Percentiles rank a stretch among this genome's conserved stretches.
Conservation (phyloP, 345 rosid species). For the Hibiscus syriacus region DNA sequence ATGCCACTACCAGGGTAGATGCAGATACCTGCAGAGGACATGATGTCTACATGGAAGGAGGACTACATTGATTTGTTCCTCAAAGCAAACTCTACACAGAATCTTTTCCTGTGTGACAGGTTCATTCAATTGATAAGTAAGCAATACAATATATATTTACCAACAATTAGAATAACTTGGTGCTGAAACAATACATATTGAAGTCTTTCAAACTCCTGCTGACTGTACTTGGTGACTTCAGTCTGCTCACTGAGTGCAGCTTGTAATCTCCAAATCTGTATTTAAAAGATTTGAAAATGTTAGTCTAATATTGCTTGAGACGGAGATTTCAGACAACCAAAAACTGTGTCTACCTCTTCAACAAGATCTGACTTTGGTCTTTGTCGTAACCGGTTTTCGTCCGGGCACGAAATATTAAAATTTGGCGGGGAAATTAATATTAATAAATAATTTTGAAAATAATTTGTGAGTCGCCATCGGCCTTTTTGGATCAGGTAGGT, state of each 20-base stretch:
- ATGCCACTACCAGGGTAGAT: background rate
- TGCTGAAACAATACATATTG: slow-evolving; percentile 23
- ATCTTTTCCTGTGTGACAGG: slow-evolving; percentile 61
- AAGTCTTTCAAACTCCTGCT: too few species aligned
- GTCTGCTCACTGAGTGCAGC: slow-evolving; percentile 67
- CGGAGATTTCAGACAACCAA: too few species aligned
- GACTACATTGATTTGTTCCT: too few species aligned
- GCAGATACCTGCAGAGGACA: too few species aligned
- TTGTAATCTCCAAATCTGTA: slow-evolving; percentile 70
- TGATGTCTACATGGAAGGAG: too few species aligned
- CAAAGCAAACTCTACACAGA: too few species aligned
- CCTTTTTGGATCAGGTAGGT: too few species aligned
- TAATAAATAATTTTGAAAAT: too few species aligned
- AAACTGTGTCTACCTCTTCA: slow-evolving; percentile 50
- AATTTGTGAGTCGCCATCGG: too few species aligned
- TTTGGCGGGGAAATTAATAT: too few species aligned
- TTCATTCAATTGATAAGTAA: slow-evolving; percentile 9
- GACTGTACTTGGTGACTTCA: slow-evolving; percentile 51
- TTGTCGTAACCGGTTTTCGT: too few species aligned
- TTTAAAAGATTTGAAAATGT: slow-evolving; percentile 8
- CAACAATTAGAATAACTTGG: background rate
- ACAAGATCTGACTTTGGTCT: slow-evolving; percentile 75
- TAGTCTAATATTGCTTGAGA: background rate
- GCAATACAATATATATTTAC: background rate
- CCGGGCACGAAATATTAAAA: too few species aligned